These are phyloP conservation scores for Inga laurina DNA, from an alignment of 306 rosid species.

Conservation along the genomic window DNA sequence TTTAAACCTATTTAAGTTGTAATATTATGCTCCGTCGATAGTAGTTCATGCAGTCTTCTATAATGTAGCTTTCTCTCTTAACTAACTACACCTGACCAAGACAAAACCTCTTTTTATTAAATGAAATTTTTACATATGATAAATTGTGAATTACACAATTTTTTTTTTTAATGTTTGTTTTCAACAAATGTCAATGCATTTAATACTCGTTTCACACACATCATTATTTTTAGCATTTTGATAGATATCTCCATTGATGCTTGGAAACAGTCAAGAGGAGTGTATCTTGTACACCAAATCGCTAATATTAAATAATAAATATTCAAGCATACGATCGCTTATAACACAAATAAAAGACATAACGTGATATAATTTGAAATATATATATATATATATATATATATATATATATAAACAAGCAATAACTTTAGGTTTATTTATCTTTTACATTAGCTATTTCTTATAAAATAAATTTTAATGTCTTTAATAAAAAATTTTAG, in stretches of 20 bases:
- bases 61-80: conserved; percentile 60
- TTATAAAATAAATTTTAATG: not conserved
- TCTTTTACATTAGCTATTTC: not conserved
- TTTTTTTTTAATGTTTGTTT: not conserved
- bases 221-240: not conserved
- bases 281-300: not conserved
- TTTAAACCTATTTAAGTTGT: too few relatives aligned
- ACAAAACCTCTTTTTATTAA: conserved; percentile 2
- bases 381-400: not conserved
- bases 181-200: not conserved
- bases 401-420: not conserved
- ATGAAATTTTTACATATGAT: not conserved
- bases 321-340: not conserved
- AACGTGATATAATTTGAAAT: not conserved
- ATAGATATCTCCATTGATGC: not conserved
- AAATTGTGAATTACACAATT: not conserved
- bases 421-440: not conserved
- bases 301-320: not conserved
- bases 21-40: conserved; percentile 28
- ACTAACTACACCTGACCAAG: conserved; percentile 41
- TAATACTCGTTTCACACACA: not conserved
- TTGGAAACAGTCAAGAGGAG: not conserved
- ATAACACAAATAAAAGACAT: not conserved
- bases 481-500: not conserved
- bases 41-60: not conserved